These are phyloP conservation scores for Begonia peltatifolia DNA, from an alignment of 306 rosid genomes.

Conservation along the genomic window DNA sequence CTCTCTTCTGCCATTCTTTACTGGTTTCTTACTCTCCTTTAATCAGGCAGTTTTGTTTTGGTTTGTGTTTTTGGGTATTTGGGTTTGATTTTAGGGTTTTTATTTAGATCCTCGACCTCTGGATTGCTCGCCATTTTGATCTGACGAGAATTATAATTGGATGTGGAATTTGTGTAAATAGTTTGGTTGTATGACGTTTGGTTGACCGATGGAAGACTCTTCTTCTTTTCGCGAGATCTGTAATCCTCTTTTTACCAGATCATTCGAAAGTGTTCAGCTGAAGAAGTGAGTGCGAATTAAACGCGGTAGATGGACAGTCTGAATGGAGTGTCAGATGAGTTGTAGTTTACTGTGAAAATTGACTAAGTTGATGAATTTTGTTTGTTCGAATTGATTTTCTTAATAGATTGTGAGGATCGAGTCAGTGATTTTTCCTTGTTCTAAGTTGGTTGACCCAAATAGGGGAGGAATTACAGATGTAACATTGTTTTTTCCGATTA, in stretches of 20 bases:
- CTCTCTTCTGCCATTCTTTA: not conserved
- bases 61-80: not conserved
- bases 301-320: too few relatives aligned
- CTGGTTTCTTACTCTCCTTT: not conserved
- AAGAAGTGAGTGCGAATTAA: too few relatives aligned
- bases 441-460: too few relatives aligned
- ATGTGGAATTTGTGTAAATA: not conserved
- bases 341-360: too few relatives aligned
- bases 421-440: too few relatives aligned
- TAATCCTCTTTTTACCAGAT: not conserved
- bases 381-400: too few relatives aligned
- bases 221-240: not conserved
- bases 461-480: too few relatives aligned
- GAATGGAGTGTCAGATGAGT: too few relatives aligned
- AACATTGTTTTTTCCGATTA: too few relatives aligned
- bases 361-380: too few relatives aligned
- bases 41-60: not conserved
- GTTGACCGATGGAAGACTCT: not conserved
- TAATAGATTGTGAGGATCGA: too few relatives aligned
- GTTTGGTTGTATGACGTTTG: not conserved
- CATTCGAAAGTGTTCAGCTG: not conserved
- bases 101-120: not conserved
- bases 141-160: not conserved
- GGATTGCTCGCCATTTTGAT: not conserved
- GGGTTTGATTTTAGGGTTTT: not conserved